phyloP scores from a whole-genome alignment of 106 monocot genomes.

The Vanilla planifolia region DNA sequence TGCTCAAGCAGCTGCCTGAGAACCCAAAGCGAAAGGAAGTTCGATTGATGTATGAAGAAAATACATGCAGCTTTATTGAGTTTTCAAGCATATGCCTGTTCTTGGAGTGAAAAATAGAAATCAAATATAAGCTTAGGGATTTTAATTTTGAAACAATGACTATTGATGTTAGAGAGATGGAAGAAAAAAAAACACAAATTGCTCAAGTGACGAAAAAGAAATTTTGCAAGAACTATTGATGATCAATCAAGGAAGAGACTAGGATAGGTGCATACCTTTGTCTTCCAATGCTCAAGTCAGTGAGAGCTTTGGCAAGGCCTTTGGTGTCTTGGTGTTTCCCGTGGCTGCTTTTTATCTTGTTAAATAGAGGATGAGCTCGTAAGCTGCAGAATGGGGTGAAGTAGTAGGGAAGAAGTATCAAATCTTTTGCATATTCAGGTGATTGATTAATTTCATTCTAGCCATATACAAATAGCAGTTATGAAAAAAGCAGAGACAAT shows the following conservation, averaged over 20 bases:
- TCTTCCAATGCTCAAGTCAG: slow-evolving; percentile 60
- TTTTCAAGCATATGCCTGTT: background rate
- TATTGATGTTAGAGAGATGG: too few species aligned
- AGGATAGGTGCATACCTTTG: slow-evolving; percentile 52
- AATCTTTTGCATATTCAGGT: too few species aligned
- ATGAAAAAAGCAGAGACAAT: too few species aligned
- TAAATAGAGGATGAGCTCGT: slow-evolving; percentile 71
- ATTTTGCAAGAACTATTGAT: too few species aligned
- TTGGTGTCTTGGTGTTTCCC: slow-evolving; percentile 36
- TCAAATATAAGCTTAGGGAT: background rate
- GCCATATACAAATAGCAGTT: too few species aligned
- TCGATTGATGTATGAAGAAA: too few species aligned
- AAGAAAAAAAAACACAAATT: too few species aligned
- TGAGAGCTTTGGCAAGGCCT: slow-evolving; percentile 55
- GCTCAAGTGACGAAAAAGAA: too few species aligned
- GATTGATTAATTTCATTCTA: too few species aligned
- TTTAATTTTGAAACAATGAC: too few species aligned
- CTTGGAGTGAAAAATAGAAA: background rate
- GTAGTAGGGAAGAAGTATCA: too few species aligned
- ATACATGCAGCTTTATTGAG: background rate
- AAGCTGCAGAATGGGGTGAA: slow-evolving; percentile 52
- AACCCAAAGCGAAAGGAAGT: background rate
- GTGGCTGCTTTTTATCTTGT: slow-evolving; percentile 32
- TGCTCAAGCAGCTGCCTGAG: background rate
- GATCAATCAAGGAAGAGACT: background rate